A percentile compares a stretch with the other conserved stretches of the same genome.
Evolutionary conservation across 352 stramenopile genomes (phyloP).

Genomic region (Phytophthora ramorum): DNA sequence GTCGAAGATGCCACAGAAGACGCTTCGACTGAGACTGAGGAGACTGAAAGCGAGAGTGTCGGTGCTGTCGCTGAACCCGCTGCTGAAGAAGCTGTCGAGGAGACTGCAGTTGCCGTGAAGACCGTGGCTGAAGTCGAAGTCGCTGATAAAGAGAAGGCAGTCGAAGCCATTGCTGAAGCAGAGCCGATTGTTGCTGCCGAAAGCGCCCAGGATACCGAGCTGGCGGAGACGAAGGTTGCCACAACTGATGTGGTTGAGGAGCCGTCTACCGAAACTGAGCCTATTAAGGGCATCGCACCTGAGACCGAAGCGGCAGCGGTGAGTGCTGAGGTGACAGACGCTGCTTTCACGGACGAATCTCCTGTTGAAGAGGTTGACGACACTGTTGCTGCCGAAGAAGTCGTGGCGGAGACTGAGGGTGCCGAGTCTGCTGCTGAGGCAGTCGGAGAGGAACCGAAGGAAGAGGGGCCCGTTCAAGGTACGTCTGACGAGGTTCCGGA

Average conservation of each 20-base stretch:
- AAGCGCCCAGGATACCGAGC: background rate
- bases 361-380: background rate
- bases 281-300: background rate
- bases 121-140: constrained; percentile 4
- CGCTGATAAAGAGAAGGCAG: constrained; percentile 7
- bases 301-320: background rate
- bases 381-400: constrained; percentile 1
- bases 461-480: constrained; percentile 1
- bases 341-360: background rate
- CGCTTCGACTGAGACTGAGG: background rate
- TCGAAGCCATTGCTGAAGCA: constrained; percentile 9
- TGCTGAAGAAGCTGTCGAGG: background rate
- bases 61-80: background rate
- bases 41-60: constrained; percentile 3
- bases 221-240: background rate
- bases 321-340: constrained; percentile 1
- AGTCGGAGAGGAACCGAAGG: background rate
- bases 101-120: constrained; percentile 9
- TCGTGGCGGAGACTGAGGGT: background rate
- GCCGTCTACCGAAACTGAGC: background rate
- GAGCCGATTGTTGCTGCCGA: background rate
- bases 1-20: background rate
- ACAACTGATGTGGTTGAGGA: background rate
- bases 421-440: background rate
- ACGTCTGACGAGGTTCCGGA: constrained; percentile 1